Base-by-base conservation (phyloP, 2,329 filamentous ascomycete species). In the Fusarium subtropicale region DNA sequence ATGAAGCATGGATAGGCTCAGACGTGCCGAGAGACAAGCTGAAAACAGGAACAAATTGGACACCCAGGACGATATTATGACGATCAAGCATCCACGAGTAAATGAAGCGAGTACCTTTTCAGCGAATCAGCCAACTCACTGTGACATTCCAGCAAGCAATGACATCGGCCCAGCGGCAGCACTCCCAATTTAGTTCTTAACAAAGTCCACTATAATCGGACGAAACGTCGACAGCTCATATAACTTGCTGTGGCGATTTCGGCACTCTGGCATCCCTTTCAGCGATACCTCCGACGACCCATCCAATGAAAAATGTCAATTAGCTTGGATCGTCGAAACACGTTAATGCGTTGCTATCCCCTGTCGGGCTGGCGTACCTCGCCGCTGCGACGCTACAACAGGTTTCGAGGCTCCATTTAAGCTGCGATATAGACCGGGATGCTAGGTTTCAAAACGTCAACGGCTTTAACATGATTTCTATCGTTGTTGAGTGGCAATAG, bases 311-410 rank as follows among this genome's bases (percentile, higher is more conserved):
- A 36, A 24, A 4, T 0, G 4, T 15, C 57, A 61, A 46, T 51
- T 50, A 11, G 24, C 18, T 42, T 41, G 26, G 63, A 69, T 69
- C 51, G 39, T 39, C 60, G 13, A 22, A 39, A 52, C 55, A 24
- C 30, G 20, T 64, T 56, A 66, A 69, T 68, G 67, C 66, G 30
- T 34, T 42, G 48, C 26, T 44, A 70, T 48, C 62, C 66, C 44
- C 58, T 69, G 67, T 54, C 36, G 24, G 67, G 67, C 66, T 70
- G 66, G 53, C 56, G 54, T 61, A 53, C 36, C 62, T 67, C 44
- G 31, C 50, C 62, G 51, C 15, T 69, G 67, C 48, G 60, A 69
- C 67, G 66, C 63, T 68, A 55, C 63, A 69, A 41, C 67, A 55
- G 67, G 67, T 68, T 69, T 69, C 30, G 24, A 51, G 48, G 48